These are phyloP conservation scores for Chlorella sp. DNA, from an alignment of 139 green algal species.

Conservation along the genomic window DNA sequence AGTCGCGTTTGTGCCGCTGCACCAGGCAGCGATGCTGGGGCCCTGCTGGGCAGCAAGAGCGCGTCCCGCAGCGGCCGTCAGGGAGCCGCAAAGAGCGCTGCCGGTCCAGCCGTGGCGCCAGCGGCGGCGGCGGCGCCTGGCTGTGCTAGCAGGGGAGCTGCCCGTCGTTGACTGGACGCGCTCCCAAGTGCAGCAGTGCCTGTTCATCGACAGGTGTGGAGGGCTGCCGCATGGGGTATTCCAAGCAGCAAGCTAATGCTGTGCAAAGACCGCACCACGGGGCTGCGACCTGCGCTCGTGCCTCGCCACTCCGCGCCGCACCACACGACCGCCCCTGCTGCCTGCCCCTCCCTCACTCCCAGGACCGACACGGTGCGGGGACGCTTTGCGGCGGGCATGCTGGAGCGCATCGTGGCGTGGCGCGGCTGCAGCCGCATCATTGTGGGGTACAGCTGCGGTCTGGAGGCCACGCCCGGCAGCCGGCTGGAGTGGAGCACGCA, in stretches of 20 bases:
- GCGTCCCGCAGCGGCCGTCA: no score
- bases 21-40: no score
- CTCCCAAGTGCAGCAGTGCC: background rate
- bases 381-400: constrained; percentile 13
- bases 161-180: background rate
- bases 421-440: constrained; percentile 4
- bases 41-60: no score
- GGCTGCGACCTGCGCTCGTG: background rate
- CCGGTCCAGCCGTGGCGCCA: background rate
- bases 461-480: constrained; percentile 4
- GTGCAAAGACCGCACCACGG: background rate
- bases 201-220: constrained; percentile 21
- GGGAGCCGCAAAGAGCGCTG: background rate
- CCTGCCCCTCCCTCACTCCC: background rate
- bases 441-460: background rate
- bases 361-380: constrained; percentile 6
- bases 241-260: background rate
- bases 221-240: no score
- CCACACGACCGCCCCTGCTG: background rate
- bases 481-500: background rate
- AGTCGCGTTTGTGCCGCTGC: no score
- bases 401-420: constrained; percentile 5
- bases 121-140: background rate
- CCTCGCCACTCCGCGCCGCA: background rate
- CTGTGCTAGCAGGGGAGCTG: background rate